Evolutionary conservation across 2,329 filamentous ascomycete species (phyloP).

Genomic region (Xylaria sp.): DNA sequence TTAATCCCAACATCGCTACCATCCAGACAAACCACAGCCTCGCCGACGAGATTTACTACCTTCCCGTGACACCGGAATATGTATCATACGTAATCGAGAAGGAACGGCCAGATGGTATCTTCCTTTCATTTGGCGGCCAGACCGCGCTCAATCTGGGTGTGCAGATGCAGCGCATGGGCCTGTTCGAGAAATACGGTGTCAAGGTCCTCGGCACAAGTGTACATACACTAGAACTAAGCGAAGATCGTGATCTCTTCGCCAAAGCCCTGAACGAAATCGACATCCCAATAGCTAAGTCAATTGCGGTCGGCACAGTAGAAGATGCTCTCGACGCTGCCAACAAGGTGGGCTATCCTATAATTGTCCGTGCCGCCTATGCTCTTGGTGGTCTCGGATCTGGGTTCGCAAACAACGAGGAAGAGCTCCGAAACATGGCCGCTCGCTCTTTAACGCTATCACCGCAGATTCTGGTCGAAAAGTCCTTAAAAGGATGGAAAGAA

Average conservation of each 20-base stretch:
- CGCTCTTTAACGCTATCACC: conserved; percentile 92
- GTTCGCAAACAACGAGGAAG: conserved; percentile 93
- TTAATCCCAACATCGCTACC: conserved; percentile 98
- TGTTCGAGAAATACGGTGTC: conserved; percentile 95
- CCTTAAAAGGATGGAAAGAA: conserved; percentile 99
- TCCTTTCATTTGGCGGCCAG: conserved; percentile 96
- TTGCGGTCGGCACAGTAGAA: conserved; percentile 90
- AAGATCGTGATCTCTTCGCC: conserved; percentile 95
- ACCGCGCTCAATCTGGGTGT: conserved; percentile 97
- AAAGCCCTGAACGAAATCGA: conserved; percentile 97
- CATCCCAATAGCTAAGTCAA: conserved; percentile 96
- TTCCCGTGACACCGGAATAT: conserved; percentile 97
- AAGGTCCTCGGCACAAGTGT: conserved; percentile 96
- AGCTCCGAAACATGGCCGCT: conserved; percentile 92
- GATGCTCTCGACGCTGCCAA: conserved; percentile 90
- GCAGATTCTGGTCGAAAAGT: conserved; percentile 98
- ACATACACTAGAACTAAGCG: conserved; percentile 90
- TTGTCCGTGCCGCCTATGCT: conserved; percentile 96
- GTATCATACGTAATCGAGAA: conserved; percentile 97
- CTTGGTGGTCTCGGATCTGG: conserved; percentile 95
- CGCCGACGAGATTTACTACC: conserved; percentile 97
- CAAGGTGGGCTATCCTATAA: conserved; percentile 93
- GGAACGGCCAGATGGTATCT: conserved; percentile 95
- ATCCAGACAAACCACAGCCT: conserved; percentile 98
- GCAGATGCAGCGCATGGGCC: conserved; percentile 94